A percentile compares a stretch with the other conserved stretches of the same genome.
Conservation (phyloP, 345 rosid species). For the Physaria fendleri region DNA sequence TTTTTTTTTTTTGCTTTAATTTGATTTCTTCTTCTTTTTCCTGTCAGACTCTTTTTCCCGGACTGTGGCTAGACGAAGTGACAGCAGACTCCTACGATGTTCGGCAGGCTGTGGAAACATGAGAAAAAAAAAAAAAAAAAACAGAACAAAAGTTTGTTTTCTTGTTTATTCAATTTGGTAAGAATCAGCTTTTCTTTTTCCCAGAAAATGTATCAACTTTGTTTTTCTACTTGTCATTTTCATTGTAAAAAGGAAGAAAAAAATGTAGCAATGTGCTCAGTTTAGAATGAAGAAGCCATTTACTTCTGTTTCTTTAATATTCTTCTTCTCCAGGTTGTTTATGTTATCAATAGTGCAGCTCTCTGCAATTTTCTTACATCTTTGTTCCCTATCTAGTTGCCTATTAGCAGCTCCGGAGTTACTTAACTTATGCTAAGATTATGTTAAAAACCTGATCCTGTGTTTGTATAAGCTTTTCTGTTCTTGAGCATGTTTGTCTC, state of each 20-base stretch:
- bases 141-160: no score
- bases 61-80: conserved; percentile 28
- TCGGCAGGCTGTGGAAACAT: conserved; percentile 8
- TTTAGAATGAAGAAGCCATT: conserved; percentile 21
- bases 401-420: background rate
- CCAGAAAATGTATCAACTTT: conserved; percentile 10
- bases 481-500: background rate
- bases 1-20: background rate
- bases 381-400: conserved; percentile 3
- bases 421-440: conserved; percentile 2
- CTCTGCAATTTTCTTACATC: conserved; percentile 7
- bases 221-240: background rate
- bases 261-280: conserved; percentile 25
- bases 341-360: conserved; percentile 25
- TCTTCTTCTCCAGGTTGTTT: background rate
- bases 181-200: background rate
- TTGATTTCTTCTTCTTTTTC: background rate
- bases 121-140: no score
- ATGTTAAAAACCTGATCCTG: background rate
- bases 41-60: conserved; percentile 24
- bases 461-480: background rate
- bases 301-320: conserved; percentile 13
- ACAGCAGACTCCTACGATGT: conserved; percentile 10
- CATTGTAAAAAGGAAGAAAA: conserved; percentile 26
- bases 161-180: no score